These are phyloP conservation scores for Fusarium sterilihyphosum DNA, from an alignment of 2,329 filamentous ascomycete genomes.

Conservation along the genomic window DNA sequence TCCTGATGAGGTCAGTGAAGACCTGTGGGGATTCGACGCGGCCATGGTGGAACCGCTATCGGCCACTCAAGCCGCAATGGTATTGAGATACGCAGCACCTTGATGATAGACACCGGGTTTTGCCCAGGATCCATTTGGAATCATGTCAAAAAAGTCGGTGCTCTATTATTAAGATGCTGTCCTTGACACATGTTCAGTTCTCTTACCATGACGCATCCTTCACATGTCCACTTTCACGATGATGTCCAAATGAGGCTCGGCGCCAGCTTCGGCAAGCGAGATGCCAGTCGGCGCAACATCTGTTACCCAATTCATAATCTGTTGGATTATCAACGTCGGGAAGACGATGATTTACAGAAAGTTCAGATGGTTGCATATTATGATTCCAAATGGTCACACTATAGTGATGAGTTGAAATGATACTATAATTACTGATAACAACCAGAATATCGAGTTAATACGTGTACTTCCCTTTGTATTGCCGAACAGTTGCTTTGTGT, in stretches of 20 bases:
- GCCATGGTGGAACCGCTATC: slow-evolving; percentile 35
- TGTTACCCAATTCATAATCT: slow-evolving; percentile 37
- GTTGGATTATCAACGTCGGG: slow-evolving; percentile 31
- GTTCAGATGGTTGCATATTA: slow-evolving; percentile 1
- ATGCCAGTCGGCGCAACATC: slow-evolving; percentile 18
- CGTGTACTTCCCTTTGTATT: neutral
- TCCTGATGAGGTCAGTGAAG: slow-evolving; percentile 41
- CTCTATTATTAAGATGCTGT: neutral
- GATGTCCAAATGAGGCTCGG: slow-evolving; percentile 21
- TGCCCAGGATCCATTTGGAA: slow-evolving; percentile 28
- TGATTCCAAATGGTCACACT: slow-evolving; percentile 7
- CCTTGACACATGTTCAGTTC: neutral
- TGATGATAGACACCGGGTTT: slow-evolving; percentile 34
- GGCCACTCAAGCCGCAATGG: slow-evolving; percentile 17
- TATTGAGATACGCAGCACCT: slow-evolving; percentile 29
- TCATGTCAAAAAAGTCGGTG: neutral
- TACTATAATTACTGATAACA: neutral
- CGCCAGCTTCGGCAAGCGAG: slow-evolving; percentile 35
- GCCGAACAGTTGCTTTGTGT: neutral
- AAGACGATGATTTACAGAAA: neutral
- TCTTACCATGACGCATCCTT: neutral
- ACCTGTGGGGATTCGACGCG: slow-evolving; percentile 33
- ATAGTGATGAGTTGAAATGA: neutral
- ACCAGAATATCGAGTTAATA: neutral
- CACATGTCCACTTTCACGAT: neutral